Evolutionary conservation across 139 green algal genomes (phyloP).

Genomic region (Chlamydomonas schloesseri): DNA sequence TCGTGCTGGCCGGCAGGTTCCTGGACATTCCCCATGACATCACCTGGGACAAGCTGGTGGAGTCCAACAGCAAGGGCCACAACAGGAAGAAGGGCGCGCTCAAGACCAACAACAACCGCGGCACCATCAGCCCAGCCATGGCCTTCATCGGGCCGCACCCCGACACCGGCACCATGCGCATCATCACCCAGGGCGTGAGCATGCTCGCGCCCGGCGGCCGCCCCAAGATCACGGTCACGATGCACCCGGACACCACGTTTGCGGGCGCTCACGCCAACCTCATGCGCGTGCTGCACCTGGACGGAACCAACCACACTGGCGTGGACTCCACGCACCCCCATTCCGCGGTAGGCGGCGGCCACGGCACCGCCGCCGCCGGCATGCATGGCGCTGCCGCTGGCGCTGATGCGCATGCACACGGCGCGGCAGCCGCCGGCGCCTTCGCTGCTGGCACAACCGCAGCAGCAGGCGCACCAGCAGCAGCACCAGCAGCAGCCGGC

Average conservation of each 20-base stretch:
- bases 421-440: too few species aligned
- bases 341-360: too few species aligned
- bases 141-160: conserved; percentile 46
- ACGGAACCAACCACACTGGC: neutral
- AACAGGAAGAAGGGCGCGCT: conserved; percentile 33
- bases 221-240: conserved; percentile 4
- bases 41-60: conserved; percentile 25
- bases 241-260: conserved; percentile 42
- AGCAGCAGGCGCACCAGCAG: too few species aligned
- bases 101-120: conserved; percentile 11
- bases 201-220: conserved; percentile 10
- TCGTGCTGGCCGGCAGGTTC: neutral
- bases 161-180: conserved; percentile 48
- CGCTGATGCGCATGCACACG: too few species aligned
- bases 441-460: too few species aligned
- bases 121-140: conserved; percentile 12
- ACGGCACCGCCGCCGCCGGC: too few species aligned
- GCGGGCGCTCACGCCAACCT: conserved; percentile 31
- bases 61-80: neutral
- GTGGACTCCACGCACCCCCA: neutral
- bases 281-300: conserved; percentile 22
- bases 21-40: conserved; percentile 1
- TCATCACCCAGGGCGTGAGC: conserved; percentile 35
- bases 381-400: too few species aligned
- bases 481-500: too few species aligned